Evolutionary conservation across 2,329 filamentous ascomycete species (phyloP).

Genomic region (Mariannaea sp.): DNA sequence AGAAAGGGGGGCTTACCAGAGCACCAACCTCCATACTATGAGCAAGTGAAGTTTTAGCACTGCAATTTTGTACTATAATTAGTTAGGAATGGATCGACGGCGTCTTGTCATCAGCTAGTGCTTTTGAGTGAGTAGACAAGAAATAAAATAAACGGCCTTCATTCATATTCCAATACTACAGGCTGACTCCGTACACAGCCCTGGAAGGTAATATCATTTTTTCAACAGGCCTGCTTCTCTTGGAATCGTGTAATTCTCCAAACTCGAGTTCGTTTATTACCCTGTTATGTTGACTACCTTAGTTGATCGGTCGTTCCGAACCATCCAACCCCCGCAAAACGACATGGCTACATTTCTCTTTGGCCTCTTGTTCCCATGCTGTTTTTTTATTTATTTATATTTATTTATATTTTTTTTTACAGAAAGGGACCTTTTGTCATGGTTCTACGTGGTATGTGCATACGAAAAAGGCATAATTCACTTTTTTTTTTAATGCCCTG

Average conservation of each 20-base stretch:
- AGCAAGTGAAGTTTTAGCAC: too few species aligned
- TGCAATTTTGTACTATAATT: too few species aligned
- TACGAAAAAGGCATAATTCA: too few species aligned
- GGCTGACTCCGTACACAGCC: constrained; percentile 6
- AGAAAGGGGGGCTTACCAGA: constrained; percentile 22
- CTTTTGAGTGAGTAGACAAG: constrained; percentile 4
- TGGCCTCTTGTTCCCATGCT: too few species aligned
- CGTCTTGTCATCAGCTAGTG: neutral
- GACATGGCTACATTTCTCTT: too few species aligned
- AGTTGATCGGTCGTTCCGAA: neutral
- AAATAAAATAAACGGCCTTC: neutral
- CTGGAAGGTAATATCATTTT: constrained; percentile 9
- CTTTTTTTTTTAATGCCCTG: neutral
- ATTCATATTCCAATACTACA: constrained; percentile 9
- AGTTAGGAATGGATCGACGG: too few species aligned
- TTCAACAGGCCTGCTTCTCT: neutral
- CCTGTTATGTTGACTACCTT: neutral
- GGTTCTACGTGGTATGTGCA: too few species aligned
- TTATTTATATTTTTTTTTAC: neutral
- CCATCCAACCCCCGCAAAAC: neutral
- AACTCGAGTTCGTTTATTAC: neutral
- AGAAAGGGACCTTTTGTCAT: neutral
- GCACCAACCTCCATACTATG: too few species aligned
- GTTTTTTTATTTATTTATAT: neutral
- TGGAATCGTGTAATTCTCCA: neutral